Evolutionary conservation across 2,329 filamentous ascomycete genomes (phyloP), one percentile per base, ranked within the genome.

Genomic region (Calonectria pseudoreteaudii): DNA sequence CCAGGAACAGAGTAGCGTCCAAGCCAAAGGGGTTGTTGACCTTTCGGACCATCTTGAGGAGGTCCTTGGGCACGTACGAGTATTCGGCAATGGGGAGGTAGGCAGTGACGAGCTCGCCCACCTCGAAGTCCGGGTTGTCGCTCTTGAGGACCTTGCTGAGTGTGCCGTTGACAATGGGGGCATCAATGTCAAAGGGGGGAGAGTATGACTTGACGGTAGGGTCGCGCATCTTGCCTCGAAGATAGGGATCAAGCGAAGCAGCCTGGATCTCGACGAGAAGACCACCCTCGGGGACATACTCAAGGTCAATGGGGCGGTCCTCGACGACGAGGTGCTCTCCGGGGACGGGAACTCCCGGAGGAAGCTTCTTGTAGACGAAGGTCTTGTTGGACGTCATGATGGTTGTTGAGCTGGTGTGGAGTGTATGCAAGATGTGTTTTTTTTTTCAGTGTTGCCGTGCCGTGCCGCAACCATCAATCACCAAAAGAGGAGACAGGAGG

Each of bases 231-330:
- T 91, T 91, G 74, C 93, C 94, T 71, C 95, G 93, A 87, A 94
- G 91, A 87, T 97, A 98, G 2, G 95, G 95, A 84, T 98, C 95
- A 86, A 93, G 93, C 50, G 94, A 96, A 76, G 92, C 88, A 84
- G 94, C 95, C 80, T 93, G 90, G 79, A 93, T 90, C 86, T 95
- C 91, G 76, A 93, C 86, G 64, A 97, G 83, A 50, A 95, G 93
- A 76, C 94, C 93, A 56, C 90, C 83, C 30, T 91, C 89, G 34
- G 92, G 89, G 66, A 90, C 87, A 30, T 91, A 44, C 7, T 76
- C 86, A 77, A 92, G 85, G 82, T 97, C 94, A 76, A 96, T 92
- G 26, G 91, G 88, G 73, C 90, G 89, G 77, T 89, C 85, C 84
- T 97, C 93, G 73, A 95, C 82, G 28, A 85, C 86, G 70, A 98